Evolutionary conservation across 2,329 filamentous ascomycete genomes (phyloP), one percentile per base, ranked within the genome.

Genomic region (Penicillium olsonii): DNA sequence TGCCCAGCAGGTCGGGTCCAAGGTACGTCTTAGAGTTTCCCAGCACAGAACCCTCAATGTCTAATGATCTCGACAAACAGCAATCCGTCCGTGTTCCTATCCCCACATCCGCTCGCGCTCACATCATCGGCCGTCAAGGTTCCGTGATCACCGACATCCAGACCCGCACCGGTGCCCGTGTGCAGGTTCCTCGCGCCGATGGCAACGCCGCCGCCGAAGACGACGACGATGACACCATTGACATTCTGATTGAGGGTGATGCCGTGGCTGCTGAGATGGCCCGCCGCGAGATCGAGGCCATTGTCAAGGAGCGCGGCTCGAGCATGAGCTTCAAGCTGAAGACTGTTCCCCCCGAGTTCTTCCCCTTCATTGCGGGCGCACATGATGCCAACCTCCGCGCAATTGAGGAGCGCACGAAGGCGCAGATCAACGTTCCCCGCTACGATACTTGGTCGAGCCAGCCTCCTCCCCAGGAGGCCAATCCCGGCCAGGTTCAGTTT

Each of bases 111-210:
- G 84, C 90, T 18, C 85, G 91, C 54, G 84, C 92, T 45, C 87
- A 92, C 71, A 92, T 99, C 71, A 97, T 99, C 68, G 95, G 94
- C 61, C 91, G 90, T 67, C 86, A 88, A 67, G 95, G 95, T 50
- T 83, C 90, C 20, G 92, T 87, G 54, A 95, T 99, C 69, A 92
- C 95, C 75, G 83, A 87, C 39, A 85, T 99, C 45, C 89, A 92
- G 73, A 89, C 92, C 70, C 87, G 88, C 71, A 94, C 91, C 3
- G 92, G 92, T 54, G 92, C 94, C 45, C 85, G 85, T 57, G 92
- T 99, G 65, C 90, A 95, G 68, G 84, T 99, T 52, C 92, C 92
- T 53, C 92, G 88, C 73, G 80, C 81, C 18, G 89, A 95, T 35
- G 86, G 88, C 19, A 76, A 73, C 45, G 75, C 78, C 22, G 71